Percentiles rank a stretch among this genome's conserved stretches.
These are phyloP conservation scores for Fereydounia khargensis DNA, from an alignment of 1,284 basidiomycete genomes.

Conservation along the genomic window DNA sequence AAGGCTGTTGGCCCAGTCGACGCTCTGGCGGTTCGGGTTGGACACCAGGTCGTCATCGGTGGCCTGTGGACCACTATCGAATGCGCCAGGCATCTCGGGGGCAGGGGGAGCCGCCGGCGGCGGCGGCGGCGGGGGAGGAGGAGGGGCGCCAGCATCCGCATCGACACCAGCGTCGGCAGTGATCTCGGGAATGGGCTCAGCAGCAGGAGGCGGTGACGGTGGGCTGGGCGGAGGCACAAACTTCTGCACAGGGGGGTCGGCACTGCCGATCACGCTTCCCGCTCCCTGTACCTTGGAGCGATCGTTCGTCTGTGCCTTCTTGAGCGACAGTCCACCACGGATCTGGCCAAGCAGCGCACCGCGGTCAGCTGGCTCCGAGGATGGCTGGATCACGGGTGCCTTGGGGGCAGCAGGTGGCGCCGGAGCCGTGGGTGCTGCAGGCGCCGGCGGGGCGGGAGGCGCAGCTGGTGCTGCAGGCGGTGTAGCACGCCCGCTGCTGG, in stretches of 20 bases:
- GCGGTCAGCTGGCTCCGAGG: constrained; percentile 62
- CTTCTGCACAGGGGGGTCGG: constrained; percentile 66
- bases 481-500: constrained; percentile 36
- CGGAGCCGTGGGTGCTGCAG: constrained; percentile 55
- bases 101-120: constrained; percentile 39
- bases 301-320: constrained; percentile 79
- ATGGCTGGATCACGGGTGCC: constrained; percentile 42
- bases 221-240: constrained; percentile 44
- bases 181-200: constrained; percentile 28
- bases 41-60: constrained; percentile 48
- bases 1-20: constrained; percentile 88
- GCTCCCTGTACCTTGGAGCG: constrained; percentile 70
- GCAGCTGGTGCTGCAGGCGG: constrained; percentile 31
- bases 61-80: constrained; percentile 44
- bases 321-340: constrained; percentile 72
- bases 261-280: constrained; percentile 76
- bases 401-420: constrained; percentile 26
- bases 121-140: constrained; percentile 59
- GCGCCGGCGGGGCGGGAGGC: constrained; percentile 26
- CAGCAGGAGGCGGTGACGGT: constrained; percentile 26
- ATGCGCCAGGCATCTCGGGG: constrained; percentile 21
- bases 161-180: constrained; percentile 2
- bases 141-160: constrained; percentile 9
- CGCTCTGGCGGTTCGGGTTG: constrained; percentile 70
- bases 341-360: constrained; percentile 78